Conservation (phyloP, 2,329 filamentous ascomycete genomes). For the Claviceps africana region DNA sequence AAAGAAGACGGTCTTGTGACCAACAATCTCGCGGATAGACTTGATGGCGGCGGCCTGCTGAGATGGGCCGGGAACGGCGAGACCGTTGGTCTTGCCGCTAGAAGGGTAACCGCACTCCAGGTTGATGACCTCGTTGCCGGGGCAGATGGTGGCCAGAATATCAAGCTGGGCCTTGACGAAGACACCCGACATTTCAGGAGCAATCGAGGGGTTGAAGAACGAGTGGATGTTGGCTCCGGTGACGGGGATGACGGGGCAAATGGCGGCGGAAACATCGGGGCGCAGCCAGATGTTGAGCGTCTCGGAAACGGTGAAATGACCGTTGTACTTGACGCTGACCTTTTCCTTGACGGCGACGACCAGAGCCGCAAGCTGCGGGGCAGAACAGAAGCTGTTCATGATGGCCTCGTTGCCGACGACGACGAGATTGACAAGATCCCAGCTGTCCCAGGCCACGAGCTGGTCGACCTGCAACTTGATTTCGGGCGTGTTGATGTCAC, state of each 20-base stretch:
- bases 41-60: conserved; percentile 63
- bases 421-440: conserved; percentile 63
- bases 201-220: conserved; percentile 70
- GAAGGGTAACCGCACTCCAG: conserved; percentile 87
- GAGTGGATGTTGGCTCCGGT: conserved; percentile 81
- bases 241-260: conserved; percentile 66
- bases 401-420: conserved; percentile 87
- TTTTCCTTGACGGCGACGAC: conserved; percentile 51
- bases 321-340: conserved; percentile 57
- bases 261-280: conserved; percentile 35
- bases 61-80: conserved; percentile 48
- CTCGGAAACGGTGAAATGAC: conserved; percentile 73
- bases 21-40: conserved; percentile 51
- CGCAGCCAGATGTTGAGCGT: conserved; percentile 66
- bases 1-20: conserved; percentile 66
- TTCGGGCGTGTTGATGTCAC: conserved; percentile 41
- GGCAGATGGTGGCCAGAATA: conserved; percentile 56
- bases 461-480: conserved; percentile 60
- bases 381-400: conserved; percentile 56
- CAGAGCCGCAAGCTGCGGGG: conserved; percentile 52
- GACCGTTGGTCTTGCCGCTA: conserved; percentile 53
- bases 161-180: conserved; percentile 66
- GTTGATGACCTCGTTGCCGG: conserved; percentile 59
- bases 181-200: conserved; percentile 51
- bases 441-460: conserved; percentile 60